Evolutionary conservation across 202 grass and related monocot genomes (phyloP).

Genomic region (Alloteropsis angusta): DNA sequence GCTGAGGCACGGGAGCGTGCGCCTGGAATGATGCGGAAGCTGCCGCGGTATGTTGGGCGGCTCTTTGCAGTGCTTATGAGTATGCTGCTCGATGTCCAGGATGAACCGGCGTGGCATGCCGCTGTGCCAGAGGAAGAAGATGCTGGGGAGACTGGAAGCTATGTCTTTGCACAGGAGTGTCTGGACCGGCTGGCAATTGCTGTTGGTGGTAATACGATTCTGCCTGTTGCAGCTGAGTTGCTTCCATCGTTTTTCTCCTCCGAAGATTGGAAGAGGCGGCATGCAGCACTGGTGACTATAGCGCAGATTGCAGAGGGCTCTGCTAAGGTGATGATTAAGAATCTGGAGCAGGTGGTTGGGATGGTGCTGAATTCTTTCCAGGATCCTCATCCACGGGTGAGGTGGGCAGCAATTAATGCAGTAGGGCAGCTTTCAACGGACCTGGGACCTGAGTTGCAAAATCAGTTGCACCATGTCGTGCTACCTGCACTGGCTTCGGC

Average conservation of each 20-base stretch:
- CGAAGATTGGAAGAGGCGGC: constrained; percentile 56
- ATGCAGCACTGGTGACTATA: constrained; percentile 44
- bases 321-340: constrained; percentile 73
- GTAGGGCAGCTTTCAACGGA: constrained; percentile 63
- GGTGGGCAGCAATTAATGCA: constrained; percentile 70
- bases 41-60: constrained; percentile 38
- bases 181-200: constrained; percentile 59
- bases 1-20: constrained; percentile 59
- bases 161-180: constrained; percentile 54
- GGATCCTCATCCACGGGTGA: constrained; percentile 64
- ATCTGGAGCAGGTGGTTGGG: constrained; percentile 66
- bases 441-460: constrained; percentile 51
- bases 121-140: constrained; percentile 51
- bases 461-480: constrained; percentile 46
- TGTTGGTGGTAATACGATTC: constrained; percentile 60
- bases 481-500: constrained; percentile 49
- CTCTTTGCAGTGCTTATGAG: constrained; percentile 58
- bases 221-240: constrained; percentile 60
- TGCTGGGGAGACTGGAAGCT: constrained; percentile 48
- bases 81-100: constrained; percentile 67
- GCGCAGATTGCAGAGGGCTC: constrained; percentile 72
- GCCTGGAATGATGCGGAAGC: constrained; percentile 50
- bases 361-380: constrained; percentile 70
- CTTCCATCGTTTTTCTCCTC: constrained; percentile 45
- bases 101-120: constrained; percentile 51